Evolutionary conservation across 176 grass and related monocot species (phyloP).

Genomic region (Thalia dealbata): DNA sequence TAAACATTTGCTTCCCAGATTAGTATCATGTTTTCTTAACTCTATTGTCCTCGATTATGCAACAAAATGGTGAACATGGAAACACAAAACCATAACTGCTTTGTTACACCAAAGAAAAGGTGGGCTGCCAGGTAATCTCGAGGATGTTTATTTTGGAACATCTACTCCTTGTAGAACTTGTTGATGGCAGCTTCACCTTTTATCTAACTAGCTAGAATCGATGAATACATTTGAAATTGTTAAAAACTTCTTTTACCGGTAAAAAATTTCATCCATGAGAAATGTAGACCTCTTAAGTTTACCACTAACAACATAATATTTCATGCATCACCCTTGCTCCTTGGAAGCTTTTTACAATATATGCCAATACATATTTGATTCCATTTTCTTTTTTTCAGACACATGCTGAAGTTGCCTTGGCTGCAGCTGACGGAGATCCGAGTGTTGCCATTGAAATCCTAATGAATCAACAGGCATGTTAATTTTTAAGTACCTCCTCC

Average conservation of each 20-base stretch:
- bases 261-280: too few relatives aligned
- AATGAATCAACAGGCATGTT: conserved; percentile 72
- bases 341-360: too few relatives aligned
- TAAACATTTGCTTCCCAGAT: background rate
- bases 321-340: too few relatives aligned
- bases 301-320: too few relatives aligned
- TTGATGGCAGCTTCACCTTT: background rate
- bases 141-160: background rate
- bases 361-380: too few relatives aligned
- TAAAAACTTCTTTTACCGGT: too few relatives aligned
- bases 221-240: too few relatives aligned
- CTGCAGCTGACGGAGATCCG: conserved; percentile 87
- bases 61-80: background rate
- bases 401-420: conserved; percentile 88
- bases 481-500: background rate
- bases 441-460: conserved; percentile 95
- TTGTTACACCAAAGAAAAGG: background rate
- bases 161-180: background rate
- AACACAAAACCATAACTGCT: background rate
- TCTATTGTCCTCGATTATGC: background rate
- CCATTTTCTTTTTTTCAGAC: conserved; percentile 37
- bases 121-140: background rate
- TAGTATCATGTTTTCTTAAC: background rate
- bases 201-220: background rate
- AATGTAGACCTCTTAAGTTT: too few relatives aligned